phyloP scores from a whole-genome alignment of 768 basidiomycete genomes.

The Auriscalpium orientale region DNA sequence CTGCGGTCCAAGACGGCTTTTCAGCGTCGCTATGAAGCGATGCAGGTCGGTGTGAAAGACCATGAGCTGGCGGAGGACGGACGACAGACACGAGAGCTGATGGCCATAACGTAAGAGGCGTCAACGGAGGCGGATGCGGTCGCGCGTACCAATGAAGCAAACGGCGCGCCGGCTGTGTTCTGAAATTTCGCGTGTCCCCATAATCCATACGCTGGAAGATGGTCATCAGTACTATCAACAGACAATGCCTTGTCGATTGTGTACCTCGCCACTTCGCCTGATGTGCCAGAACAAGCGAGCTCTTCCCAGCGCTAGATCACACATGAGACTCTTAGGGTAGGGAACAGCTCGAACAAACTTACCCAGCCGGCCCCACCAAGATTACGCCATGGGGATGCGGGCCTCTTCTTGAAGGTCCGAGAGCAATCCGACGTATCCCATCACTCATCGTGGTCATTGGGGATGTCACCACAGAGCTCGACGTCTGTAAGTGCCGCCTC shows the following conservation, averaged over 20 bases:
- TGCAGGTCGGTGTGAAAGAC: conserved; percentile 65
- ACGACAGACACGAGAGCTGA: conserved; percentile 60
- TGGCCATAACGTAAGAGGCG: conserved; percentile 3
- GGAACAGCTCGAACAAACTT: conserved; percentile 13
- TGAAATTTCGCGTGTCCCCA: conserved; percentile 78
- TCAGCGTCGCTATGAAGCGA: conserved; percentile 53
- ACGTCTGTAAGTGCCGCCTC: conserved; percentile 1
- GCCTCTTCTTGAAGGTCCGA: conserved; percentile 32
- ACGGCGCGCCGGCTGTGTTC: conserved; percentile 57
- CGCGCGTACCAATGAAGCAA: conserved; percentile 48
- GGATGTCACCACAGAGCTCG: conserved; percentile 9
- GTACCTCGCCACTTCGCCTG: conserved; percentile 68
- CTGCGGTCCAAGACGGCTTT: conserved; percentile 59
- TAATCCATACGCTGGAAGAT: conserved; percentile 42
- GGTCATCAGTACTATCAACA: neutral
- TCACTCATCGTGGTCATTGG: conserved; percentile 28
- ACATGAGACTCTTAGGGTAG: neutral
- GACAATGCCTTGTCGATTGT: conserved; percentile 8
- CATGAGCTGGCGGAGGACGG: conserved; percentile 67
- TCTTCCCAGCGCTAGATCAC: conserved; percentile 58
- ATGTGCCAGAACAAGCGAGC: conserved; percentile 58
- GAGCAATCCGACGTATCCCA: conserved; percentile 36
- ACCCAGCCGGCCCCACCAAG: conserved; percentile 61
- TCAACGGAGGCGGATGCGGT: neutral
- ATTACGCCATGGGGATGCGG: conserved; percentile 53